Base-by-base conservation (phyloP, 2,329 filamentous ascomycete species). In the Fusarium albosuccineum region DNA sequence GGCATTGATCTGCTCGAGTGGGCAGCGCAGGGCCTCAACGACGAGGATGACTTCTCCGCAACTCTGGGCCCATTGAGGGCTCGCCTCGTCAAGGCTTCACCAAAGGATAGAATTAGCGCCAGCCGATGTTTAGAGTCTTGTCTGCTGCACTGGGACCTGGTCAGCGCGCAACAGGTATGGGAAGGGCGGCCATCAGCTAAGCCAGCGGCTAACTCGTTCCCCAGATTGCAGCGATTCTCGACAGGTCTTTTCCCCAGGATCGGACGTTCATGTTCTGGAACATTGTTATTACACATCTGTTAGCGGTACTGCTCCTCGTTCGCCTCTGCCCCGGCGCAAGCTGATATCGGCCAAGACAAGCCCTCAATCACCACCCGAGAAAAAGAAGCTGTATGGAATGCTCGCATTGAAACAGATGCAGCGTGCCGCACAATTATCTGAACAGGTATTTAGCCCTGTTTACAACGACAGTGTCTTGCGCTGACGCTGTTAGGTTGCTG, bases 1-100 rank as follows among this genome's bases (percentile, higher is more conserved):
- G 77, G 79, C 11, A 73, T 88, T 9, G 85, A 87, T 62, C 78
- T 89, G 17, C 82, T 86, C 26, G 86, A 88, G 64, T 87, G 85
- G 81, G 82, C 86, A 2, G 79, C 80, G n/a, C 75, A 74, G 3
- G 79, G 81, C 1, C 61, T 83, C 5, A 66, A 75, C 2, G 63
- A 72, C 1, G 77, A 81, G 11, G 73, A 79, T 13, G 79, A 82
- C 26, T 87, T 83, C 48, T 60, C 80, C 0, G 76, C 81, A 55
- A 85, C 82, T 1, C 75, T 89, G 8, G 87, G 86, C 0, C 75
- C 80, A 3, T 77, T 89, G 60, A 80, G 85, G 22, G 77, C 79
- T 10, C 80, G 83, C 33, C 80, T 85, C 46, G 86, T 83, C 48
- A 88, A 88, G 74, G 82, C 83, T 9, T 76, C 81, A n/a, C 82